phyloP scores from a whole-genome alignment of 495 filamentous ascomycete genomes.

The Trichoderma gamsii region DNA sequence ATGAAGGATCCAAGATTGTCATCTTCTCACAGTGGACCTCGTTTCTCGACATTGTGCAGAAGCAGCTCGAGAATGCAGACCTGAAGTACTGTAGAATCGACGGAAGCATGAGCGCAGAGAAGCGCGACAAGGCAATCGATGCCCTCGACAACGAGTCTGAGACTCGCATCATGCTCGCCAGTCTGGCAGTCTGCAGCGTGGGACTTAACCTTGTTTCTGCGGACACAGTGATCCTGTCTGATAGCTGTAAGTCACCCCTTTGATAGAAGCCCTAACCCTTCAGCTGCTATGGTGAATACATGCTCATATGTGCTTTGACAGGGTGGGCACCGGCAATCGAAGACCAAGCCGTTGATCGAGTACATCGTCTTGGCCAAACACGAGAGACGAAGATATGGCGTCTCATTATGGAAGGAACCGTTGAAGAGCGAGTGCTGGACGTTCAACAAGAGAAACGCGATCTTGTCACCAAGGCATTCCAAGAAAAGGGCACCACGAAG shows the following conservation, averaged over 20 bases:
- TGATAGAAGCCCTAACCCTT: neutral
- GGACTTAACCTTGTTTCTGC: constrained; percentile 86
- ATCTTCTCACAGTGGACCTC: constrained; percentile 93
- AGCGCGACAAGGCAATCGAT: constrained; percentile 64
- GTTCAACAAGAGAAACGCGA: constrained; percentile 77
- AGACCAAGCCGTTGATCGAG: constrained; percentile 87
- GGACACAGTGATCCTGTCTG: constrained; percentile 77
- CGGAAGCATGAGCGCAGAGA: constrained; percentile 63
- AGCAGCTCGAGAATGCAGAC: constrained; percentile 55
- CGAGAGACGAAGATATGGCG: constrained; percentile 72
- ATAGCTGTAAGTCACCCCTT: constrained; percentile 50
- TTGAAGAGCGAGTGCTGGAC: constrained; percentile 82
- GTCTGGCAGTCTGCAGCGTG: constrained; percentile 74
- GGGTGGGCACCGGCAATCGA: constrained; percentile 94
- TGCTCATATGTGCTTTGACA: constrained; percentile 21
- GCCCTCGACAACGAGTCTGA: constrained; percentile 60
- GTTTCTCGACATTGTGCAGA: constrained; percentile 74
- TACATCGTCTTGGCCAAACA: constrained; percentile 82
- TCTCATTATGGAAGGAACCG: constrained; percentile 71
- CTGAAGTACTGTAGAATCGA: constrained; percentile 73
- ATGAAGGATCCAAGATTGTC: constrained; percentile 70
- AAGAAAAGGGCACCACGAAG: constrained; percentile 47
- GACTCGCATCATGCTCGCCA: constrained; percentile 76
- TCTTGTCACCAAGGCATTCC: constrained; percentile 70
- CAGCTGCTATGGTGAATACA: neutral